These are phyloP conservation scores for Clitoria ternatea DNA, from an alignment of 306 rosid genomes.

Conservation along the genomic window DNA sequence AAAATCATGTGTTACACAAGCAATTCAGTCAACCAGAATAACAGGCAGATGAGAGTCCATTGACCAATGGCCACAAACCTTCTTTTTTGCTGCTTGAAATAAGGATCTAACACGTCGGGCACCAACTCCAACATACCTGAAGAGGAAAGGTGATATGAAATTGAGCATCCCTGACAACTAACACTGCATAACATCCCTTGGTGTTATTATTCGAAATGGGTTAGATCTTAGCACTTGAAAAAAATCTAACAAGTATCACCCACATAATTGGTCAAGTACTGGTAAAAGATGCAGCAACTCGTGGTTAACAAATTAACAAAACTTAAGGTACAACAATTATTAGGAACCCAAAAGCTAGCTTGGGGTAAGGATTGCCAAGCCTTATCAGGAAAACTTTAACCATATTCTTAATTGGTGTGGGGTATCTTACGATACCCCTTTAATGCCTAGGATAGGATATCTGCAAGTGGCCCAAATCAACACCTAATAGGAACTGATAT, in stretches of 20 bases:
- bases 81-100: conserved; percentile 86
- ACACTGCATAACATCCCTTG: neutral
- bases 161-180: conserved; percentile 5
- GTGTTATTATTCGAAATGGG: neutral
- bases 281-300: too few species aligned
- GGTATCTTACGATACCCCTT: neutral
- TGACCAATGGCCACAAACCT: conserved; percentile 44
- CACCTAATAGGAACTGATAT: neutral
- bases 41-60: neutral
- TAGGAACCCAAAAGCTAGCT: neutral
- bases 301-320: too few species aligned
- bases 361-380: too few species aligned
- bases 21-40: neutral
- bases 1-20: neutral
- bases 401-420: too few species aligned
- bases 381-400: neutral
- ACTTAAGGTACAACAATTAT: too few species aligned
- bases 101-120: conserved; percentile 86
- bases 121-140: conserved; percentile 72
- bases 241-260: too few species aligned
- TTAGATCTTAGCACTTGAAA: too few species aligned
- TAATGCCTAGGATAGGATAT: neutral
- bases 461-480: neutral
- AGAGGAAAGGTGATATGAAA: neutral
- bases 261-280: too few species aligned